Evolutionary conservation across 768 basidiomycete species (phyloP).

Genomic region (Suillus lakei): DNA sequence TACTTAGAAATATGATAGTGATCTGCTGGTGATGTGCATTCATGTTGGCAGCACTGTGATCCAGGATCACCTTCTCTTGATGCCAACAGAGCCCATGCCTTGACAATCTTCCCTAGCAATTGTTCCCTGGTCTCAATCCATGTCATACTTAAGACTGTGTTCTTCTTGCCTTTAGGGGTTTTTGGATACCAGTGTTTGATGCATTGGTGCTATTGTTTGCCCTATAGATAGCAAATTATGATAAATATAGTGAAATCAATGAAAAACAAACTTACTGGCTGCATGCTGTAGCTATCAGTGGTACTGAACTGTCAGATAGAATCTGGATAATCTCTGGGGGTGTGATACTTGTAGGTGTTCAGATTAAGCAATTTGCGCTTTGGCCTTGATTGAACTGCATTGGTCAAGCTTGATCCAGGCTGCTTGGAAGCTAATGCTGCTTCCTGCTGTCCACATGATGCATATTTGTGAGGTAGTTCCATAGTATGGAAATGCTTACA

Average conservation of each 20-base stretch:
- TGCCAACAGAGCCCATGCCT: neutral
- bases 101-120: slow-evolving; percentile 20
- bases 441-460: slow-evolving; percentile 13
- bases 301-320: slow-evolving; percentile 29
- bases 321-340: slow-evolving; percentile 16
- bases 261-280: slow-evolving; percentile 19
- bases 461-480: no score
- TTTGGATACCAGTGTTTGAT: slow-evolving; percentile 40
- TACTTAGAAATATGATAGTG: slow-evolving; percentile 30
- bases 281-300: slow-evolving; percentile 40
- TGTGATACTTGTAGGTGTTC: slow-evolving; percentile 15
- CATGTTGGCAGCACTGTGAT: slow-evolving; percentile 19
- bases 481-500: no score
- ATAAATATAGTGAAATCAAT: neutral
- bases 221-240: slow-evolving; percentile 23
- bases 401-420: neutral
- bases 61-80: slow-evolving; percentile 7
- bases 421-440: neutral
- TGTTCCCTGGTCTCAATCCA: slow-evolving; percentile 21
- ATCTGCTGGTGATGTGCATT: slow-evolving; percentile 23
- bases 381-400: neutral
- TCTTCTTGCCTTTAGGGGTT: slow-evolving; percentile 38
- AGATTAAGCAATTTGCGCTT: slow-evolving; percentile 16
- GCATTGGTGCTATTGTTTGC: slow-evolving; percentile 39
- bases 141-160: slow-evolving; percentile 31